Evolutionary conservation across 75 land plant genomes (phyloP).

Genomic region (Sequoia sempervirens): DNA sequence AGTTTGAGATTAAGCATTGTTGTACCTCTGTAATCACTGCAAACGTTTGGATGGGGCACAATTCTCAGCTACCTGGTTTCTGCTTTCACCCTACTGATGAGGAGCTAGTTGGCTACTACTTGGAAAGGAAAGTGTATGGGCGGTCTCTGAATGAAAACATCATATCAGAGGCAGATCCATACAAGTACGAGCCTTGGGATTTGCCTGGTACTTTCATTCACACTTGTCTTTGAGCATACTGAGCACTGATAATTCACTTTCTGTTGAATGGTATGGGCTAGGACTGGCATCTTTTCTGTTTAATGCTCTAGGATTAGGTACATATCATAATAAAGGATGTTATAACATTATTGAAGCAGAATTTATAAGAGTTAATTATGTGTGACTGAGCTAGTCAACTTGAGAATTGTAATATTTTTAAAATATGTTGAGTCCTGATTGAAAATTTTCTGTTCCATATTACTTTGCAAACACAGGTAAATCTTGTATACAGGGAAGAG

Average conservation of each 20-base stretch:
- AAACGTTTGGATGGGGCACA: background rate
- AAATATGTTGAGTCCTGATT: background rate
- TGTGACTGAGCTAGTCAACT: background rate
- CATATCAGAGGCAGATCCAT: slow-evolving; percentile 14
- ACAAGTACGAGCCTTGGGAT: slow-evolving; percentile 18
- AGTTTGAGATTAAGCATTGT: background rate
- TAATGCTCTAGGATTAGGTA: background rate
- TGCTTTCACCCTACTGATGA: slow-evolving; percentile 8
- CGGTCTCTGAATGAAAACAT: background rate
- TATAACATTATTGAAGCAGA: background rate
- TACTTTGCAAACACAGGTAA: background rate
- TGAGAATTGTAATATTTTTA: background rate
- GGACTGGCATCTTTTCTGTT: background rate
- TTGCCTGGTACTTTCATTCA: slow-evolving; percentile 15
- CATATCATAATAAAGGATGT: background rate
- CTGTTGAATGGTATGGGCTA: slow-evolving; percentile 3
- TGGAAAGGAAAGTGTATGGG: slow-evolving; percentile 7
- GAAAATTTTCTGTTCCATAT: background rate
- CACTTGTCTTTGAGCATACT: slow-evolving; percentile 11
- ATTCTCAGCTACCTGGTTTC: slow-evolving; percentile 11
- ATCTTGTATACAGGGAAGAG: background rate
- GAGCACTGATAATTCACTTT: slow-evolving; percentile 1
- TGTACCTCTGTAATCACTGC: background rate
- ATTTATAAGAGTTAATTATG: background rate
- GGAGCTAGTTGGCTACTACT: background rate